Conservation (phyloP, 805 yeast species). For the Candida oleophila region DNA sequence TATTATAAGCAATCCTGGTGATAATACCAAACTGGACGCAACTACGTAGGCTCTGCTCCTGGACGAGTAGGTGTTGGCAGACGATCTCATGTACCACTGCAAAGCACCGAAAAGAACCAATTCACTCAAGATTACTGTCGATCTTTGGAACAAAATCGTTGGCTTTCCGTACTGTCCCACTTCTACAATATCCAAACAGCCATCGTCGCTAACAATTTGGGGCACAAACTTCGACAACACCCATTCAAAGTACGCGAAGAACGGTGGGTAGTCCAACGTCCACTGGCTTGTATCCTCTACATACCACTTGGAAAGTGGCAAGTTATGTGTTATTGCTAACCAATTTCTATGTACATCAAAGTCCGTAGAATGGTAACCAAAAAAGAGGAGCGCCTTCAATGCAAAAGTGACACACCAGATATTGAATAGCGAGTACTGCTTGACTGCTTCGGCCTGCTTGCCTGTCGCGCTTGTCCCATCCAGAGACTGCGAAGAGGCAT, state of each 20-base stretch:
- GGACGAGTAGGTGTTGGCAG: slow-evolving; percentile 28
- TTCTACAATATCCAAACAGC: slow-evolving; percentile 68
- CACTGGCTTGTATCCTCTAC: slow-evolving; percentile 75
- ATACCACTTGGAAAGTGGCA: slow-evolving; percentile 85
- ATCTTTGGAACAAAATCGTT: slow-evolving; percentile 80
- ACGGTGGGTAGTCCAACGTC: slow-evolving; percentile 98
- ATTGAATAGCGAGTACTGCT: slow-evolving; percentile 26
- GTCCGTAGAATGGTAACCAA: slow-evolving; percentile 91
- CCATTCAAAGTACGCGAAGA: slow-evolving; percentile 96
- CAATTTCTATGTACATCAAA: slow-evolving; percentile 97
- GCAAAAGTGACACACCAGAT: slow-evolving; percentile 37
- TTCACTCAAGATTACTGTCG: slow-evolving; percentile 79
- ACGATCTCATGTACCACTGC: slow-evolving; percentile 63
- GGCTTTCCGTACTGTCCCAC: slow-evolving; percentile 71
- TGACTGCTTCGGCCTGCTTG: background rate
- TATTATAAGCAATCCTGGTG: slow-evolving; percentile 87
- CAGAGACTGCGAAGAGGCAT: background rate
- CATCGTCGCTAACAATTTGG: slow-evolving; percentile 58
- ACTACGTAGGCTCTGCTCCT: slow-evolving; percentile 63
- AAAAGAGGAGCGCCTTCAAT: slow-evolving; percentile 31
- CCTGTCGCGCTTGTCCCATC: background rate
- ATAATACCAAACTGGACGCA: slow-evolving; percentile 76
- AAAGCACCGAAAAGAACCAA: slow-evolving; percentile 64
- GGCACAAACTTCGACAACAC: slow-evolving; percentile 72
- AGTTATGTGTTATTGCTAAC: slow-evolving; percentile 81